Percentiles rank a stretch among this genome's conserved stretches.
These are phyloP conservation scores for Aspergillus phoenicis DNA, from an alignment of 2,329 filamentous ascomycete genomes.

Conservation along the genomic window DNA sequence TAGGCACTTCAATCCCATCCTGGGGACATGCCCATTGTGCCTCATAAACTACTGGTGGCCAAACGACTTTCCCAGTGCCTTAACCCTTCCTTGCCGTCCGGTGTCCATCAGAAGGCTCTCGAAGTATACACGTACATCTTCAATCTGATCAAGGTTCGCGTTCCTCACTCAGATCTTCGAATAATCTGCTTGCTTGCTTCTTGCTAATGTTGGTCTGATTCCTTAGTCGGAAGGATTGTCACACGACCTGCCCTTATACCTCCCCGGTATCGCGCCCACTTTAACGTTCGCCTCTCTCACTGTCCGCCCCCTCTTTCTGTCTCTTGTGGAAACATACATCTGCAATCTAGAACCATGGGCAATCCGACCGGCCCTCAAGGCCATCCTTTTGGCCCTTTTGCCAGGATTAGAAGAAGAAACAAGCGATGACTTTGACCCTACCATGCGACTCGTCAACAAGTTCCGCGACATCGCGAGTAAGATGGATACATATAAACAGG, in stretches of 20 bases:
- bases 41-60: conserved; percentile 79
- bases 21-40: conserved; percentile 69
- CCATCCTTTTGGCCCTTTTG: conserved; percentile 82
- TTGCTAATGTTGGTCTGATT: conserved; percentile 5
- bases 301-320: conserved; percentile 81
- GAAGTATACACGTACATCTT: conserved; percentile 94
- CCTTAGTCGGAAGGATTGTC: conserved; percentile 69
- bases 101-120: conserved; percentile 94
- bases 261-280: conserved; percentile 85
- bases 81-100: conserved; percentile 88
- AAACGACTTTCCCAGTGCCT: conserved; percentile 94
- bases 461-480: conserved; percentile 63
- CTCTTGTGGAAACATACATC: conserved; percentile 79
- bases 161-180: background rate
- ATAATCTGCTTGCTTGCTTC: background rate
- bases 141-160: conserved; percentile 71
- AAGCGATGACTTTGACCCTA: conserved; percentile 93
- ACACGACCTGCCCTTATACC: conserved; percentile 79
- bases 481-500: conserved; percentile 58
- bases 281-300: conserved; percentile 93
- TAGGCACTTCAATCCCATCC: conserved; percentile 88
- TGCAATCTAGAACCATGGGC: conserved; percentile 69
- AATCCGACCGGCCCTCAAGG: conserved; percentile 84
- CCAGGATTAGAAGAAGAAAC: conserved; percentile 95
- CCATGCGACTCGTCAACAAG: conserved; percentile 73